Evolutionary conservation across 2,329 filamentous ascomycete genomes (phyloP).

Genomic region (Ascochyta pisi): DNA sequence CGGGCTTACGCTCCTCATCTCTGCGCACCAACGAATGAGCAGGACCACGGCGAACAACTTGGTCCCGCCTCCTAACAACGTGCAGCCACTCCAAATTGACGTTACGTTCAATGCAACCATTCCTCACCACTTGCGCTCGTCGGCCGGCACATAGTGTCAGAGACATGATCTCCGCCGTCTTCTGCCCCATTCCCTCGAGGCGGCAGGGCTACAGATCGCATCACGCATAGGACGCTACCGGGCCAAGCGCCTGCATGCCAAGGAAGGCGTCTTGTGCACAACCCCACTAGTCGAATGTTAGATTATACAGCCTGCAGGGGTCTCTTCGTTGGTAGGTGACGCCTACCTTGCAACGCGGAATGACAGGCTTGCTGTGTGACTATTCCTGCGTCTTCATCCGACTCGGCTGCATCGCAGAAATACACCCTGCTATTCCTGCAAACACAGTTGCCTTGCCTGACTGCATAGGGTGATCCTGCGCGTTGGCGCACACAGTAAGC

Average conservation of each 20-base stretch:
- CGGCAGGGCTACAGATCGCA: conserved; percentile 21
- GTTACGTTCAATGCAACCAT: conserved; percentile 2
- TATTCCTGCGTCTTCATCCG: background rate
- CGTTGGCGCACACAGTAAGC: conserved; percentile 38
- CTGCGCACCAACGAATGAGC: conserved; percentile 33
- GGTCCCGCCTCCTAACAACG: conserved; percentile 14
- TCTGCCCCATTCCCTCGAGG: conserved; percentile 1
- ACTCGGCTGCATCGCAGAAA: background rate
- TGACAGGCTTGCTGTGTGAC: background rate
- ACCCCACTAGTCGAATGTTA: conserved; percentile 10
- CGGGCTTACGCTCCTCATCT: conserved; percentile 44
- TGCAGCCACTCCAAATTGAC: conserved; percentile 10
- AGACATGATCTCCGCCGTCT: background rate
- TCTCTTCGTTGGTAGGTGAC: background rate
- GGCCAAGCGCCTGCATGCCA: background rate
- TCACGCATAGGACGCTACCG: conserved; percentile 29
- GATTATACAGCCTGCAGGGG: conserved; percentile 4
- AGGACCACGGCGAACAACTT: conserved; percentile 4
- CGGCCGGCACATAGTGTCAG: background rate
- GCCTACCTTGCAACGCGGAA: background rate
- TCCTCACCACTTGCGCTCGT: background rate
- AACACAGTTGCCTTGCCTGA: conserved; percentile 25
- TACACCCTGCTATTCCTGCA: conserved; percentile 11
- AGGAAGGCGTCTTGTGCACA: conserved; percentile 5
- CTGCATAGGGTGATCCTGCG: conserved; percentile 31